Conservation (phyloP, 495 filamentous ascomycete species). For the Elaphomyces granulatus region DNA sequence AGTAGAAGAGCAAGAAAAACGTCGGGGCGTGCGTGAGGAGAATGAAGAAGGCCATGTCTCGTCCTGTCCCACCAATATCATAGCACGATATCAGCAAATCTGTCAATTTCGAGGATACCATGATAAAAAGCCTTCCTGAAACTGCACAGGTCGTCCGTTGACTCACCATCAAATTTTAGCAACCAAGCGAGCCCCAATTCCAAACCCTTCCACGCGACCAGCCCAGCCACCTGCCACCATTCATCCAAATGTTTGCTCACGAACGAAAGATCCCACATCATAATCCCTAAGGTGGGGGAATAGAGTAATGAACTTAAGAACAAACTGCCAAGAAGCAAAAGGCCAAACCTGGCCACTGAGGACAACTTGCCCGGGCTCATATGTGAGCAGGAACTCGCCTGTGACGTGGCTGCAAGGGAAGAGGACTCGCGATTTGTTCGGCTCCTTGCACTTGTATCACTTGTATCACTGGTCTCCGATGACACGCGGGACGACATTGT, state of each 20-base stretch:
- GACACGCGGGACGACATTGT: no score
- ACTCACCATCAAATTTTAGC: constrained; percentile 51
- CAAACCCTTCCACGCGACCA: constrained; percentile 52
- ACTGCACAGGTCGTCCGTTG: no score
- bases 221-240: constrained; percentile 43
- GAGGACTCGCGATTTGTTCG: not conserved
- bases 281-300: constrained; percentile 35
- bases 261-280: constrained; percentile 40
- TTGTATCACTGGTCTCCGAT: no score
- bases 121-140: no score
- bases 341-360: constrained; percentile 39
- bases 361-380: no score
- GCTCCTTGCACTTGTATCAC: no score
- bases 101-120: no score
- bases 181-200: constrained; percentile 60
- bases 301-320: constrained; percentile 41
- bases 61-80: constrained; percentile 26
- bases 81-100: no score
- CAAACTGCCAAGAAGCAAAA: constrained; percentile 51
- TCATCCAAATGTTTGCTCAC: constrained; percentile 47
- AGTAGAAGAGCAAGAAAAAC: constrained; percentile 53
- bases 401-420: not conserved
- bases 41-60: constrained; percentile 54
- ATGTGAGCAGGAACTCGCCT: not conserved
- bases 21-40: constrained; percentile 57